Base-by-base conservation (phyloP, 202 grass and related monocot species). In the Carex sylvatica region DNA sequence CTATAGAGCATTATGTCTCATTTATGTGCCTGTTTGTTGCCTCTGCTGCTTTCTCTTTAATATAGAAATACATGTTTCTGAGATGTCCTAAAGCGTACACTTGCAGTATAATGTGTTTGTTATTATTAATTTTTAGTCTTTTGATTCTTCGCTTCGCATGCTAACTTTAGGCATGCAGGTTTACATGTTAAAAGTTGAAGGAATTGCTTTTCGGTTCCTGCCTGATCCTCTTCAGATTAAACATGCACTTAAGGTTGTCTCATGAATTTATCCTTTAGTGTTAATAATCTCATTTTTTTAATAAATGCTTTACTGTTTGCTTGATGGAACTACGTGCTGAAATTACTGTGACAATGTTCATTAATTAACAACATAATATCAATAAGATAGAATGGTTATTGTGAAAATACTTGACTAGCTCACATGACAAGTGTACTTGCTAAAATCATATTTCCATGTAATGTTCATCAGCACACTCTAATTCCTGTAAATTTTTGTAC, bases 141-240 rank as follows among this genome's bases (percentile, higher is more conserved):
- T 74, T 74, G 22, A 74, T 74, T 74, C 14, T 76, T 31, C 70
- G 1, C 30, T 16, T 38, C 7, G 18, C 20, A 77, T 56, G 53
- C 74, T 77, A 77, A 77, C 74, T 82, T 82, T 82, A 67, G 65
- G 61, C 36, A 67, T 79, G 33, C 70, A 98, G 96, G 96, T 95
- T 87, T 98, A 98, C 87, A 95, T 95, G 91, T 90, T 95, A 77
- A 98, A 98, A 83, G 92, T 92, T 14, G 91, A 93, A 93, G 92
- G 96, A 73, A 95, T 98, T 56, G 92, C 96, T 61, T 95, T 98
- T 81, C 59, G 92, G 59, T 98, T 93, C 85, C 91, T 98, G 88
- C 92, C 96, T 55, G 89, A 98, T 76, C 92, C 91, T 85, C 92
- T 98, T 90, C 96, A 98, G 80, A 98, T 98, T 85, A 98, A 90